Conservation (phyloP, 257 asterid species). For the Marsdenia floribunda region DNA sequence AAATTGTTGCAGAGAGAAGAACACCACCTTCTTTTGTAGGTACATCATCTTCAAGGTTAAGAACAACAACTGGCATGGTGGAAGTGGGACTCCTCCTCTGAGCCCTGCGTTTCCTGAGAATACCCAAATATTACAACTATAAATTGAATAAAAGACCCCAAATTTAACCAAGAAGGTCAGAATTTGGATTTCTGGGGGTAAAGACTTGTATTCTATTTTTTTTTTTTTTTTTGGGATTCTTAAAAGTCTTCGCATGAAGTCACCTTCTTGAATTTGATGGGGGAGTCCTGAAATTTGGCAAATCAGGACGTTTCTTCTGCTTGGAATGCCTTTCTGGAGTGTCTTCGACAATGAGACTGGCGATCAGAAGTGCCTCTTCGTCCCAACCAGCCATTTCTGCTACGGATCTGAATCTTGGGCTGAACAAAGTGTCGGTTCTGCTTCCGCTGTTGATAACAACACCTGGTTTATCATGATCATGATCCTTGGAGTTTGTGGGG, state of each 20-base stretch:
- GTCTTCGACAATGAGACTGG: constrained; percentile 81
- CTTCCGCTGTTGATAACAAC: constrained; percentile 29
- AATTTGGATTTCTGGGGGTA: too few species aligned
- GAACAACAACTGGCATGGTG: constrained; percentile 43
- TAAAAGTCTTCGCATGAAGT: not conserved
- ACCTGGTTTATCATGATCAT: constrained; percentile 16
- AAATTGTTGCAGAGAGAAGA: not conserved
- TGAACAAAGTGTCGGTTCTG: constrained; percentile 39
- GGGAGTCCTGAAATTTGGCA: constrained; percentile 50
- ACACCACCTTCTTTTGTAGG: constrained; percentile 44
- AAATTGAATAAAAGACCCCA: not conserved
- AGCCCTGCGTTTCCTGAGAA: constrained; percentile 59
- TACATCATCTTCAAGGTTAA: constrained; percentile 60
- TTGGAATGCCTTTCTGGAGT: constrained; percentile 68
- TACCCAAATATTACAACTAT: constrained; percentile 9
- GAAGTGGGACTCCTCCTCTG: constrained; percentile 49
- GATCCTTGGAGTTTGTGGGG: constrained; percentile 24
- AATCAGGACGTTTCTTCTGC: constrained; percentile 49
- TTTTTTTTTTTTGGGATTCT: not conserved
- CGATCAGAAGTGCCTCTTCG: constrained; percentile 77
- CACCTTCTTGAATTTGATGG: constrained; percentile 85
- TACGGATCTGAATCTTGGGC: constrained; percentile 81
- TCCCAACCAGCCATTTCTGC: constrained; percentile 99
- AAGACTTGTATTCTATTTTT: too few species aligned
- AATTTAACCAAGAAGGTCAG: not conserved